Evolutionary conservation across 192 early-diverging fungal genomes (phyloP).

Genomic region (Coemansia asiatica): DNA sequence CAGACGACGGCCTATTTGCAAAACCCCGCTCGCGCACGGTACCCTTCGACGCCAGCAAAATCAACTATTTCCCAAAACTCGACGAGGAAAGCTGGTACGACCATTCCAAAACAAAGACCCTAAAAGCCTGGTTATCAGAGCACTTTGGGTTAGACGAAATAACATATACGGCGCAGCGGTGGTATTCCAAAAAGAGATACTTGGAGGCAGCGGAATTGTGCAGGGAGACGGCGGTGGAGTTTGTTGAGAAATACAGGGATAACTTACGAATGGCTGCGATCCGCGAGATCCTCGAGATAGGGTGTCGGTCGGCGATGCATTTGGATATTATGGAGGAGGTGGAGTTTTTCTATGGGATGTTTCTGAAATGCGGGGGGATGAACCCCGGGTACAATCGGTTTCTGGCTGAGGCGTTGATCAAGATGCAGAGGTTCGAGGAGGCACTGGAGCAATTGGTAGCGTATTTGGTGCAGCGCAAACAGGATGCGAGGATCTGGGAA

Average conservation of each 20-base stretch:
- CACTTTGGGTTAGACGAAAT: constrained; percentile 37
- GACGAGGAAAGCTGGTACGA: constrained; percentile 52
- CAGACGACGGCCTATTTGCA: constrained; percentile 34
- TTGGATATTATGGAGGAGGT: constrained; percentile 7
- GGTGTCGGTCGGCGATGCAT: constrained; percentile 30
- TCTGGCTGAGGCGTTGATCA: constrained; percentile 20
- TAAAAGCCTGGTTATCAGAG: constrained; percentile 19
- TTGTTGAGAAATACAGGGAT: not conserved
- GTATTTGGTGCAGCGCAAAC: constrained; percentile 33
- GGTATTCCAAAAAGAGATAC: constrained; percentile 33
- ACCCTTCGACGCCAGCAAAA: constrained; percentile 28
- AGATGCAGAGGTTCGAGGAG: constrained; percentile 18
- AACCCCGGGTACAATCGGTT: constrained; percentile 46
- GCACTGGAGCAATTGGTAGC: constrained; percentile 22
- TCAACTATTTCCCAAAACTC: constrained; percentile 36
- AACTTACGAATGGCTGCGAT: constrained; percentile 18
- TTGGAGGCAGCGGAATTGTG: constrained; percentile 14
- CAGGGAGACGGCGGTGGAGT: constrained; percentile 15
- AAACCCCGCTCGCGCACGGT: constrained; percentile 24
- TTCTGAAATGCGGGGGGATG: constrained; percentile 34
- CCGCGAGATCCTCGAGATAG: constrained; percentile 47
- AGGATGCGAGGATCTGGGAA: constrained; percentile 49
- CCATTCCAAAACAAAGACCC: not conserved
- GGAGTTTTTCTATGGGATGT: constrained; percentile 34
- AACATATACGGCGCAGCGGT: constrained; percentile 35